phyloP scores from a whole-genome alignment of 257 asterid genomes.

The Ilex asprella region DNA sequence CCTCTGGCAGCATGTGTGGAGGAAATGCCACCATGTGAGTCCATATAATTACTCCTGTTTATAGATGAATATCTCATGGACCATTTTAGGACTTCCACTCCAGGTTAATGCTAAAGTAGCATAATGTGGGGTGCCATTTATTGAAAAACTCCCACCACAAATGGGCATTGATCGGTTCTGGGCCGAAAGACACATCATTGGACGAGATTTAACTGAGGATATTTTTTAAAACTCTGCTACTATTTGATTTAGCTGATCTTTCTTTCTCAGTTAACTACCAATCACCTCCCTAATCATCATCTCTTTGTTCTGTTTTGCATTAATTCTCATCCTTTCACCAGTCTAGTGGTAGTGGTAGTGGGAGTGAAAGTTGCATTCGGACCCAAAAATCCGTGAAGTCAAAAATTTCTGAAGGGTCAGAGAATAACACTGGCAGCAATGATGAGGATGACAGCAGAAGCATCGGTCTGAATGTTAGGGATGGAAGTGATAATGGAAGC shows the following conservation, averaged over 20 bases:
- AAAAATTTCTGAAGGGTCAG: conserved; percentile 38
- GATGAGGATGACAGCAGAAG: conserved; percentile 46
- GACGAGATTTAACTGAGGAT: too few relatives aligned
- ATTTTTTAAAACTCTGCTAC: too few relatives aligned
- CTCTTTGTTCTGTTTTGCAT: too few relatives aligned
- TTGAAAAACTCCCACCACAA: too few relatives aligned
- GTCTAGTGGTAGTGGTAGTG: conserved; percentile 52
- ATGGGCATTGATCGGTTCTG: too few relatives aligned
- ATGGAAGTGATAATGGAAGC: conserved; percentile 68
- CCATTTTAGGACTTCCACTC: too few relatives aligned
- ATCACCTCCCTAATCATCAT: too few relatives aligned
- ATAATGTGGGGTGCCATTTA: too few relatives aligned
- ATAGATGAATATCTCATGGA: background rate
- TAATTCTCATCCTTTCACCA: background rate
- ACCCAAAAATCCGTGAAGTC: conserved; percentile 66
- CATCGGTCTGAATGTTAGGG: conserved; percentile 41
- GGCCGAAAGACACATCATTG: too few relatives aligned
- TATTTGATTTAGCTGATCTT: too few relatives aligned
- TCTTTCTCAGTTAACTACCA: too few relatives aligned
- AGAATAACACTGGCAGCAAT: conserved; percentile 39
- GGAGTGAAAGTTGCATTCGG: conserved; percentile 76
- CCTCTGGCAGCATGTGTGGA: conserved; percentile 42
- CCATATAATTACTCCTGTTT: background rate
- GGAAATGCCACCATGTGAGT: conserved; percentile 28
- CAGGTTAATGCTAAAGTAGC: too few relatives aligned